phyloP scores from a whole-genome alignment of 768 basidiomycete genomes.

The Suillus lakei region DNA sequence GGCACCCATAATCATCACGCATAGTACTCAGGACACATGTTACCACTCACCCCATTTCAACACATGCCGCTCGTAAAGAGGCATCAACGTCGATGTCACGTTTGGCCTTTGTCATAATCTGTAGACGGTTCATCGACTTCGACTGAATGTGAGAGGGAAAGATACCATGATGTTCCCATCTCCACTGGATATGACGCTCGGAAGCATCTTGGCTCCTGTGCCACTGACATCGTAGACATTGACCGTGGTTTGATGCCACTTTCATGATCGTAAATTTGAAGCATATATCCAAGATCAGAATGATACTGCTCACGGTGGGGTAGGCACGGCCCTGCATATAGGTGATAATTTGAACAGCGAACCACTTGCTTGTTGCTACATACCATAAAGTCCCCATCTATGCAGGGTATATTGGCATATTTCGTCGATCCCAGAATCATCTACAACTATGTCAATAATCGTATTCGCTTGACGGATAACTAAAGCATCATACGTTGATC shows the following conservation, averaged over 20 bases:
- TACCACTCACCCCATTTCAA: slow-evolving; percentile 50
- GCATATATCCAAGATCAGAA: slow-evolving; percentile 17
- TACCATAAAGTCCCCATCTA: slow-evolving; percentile 52
- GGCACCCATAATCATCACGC: neutral
- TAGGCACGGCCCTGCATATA: slow-evolving; percentile 40
- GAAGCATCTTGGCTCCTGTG: slow-evolving; percentile 35
- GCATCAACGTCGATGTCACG: slow-evolving; percentile 49
- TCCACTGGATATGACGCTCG: slow-evolving; percentile 40
- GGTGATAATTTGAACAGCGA: slow-evolving; percentile 9
- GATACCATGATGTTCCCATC: slow-evolving; percentile 41
- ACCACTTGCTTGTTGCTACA: slow-evolving; percentile 10
- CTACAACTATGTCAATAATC: slow-evolving; percentile 24
- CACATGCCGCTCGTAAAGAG: slow-evolving; percentile 49
- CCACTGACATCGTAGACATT: slow-evolving; percentile 33
- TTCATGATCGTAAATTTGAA: slow-evolving; percentile 9
- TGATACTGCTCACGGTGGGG: slow-evolving; percentile 26
- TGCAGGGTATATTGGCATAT: slow-evolving; percentile 42
- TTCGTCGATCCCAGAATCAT: slow-evolving; percentile 41
- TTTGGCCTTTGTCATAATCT: slow-evolving; percentile 50
- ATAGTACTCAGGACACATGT: neutral
- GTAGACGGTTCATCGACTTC: slow-evolving; percentile 13
- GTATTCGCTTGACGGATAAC: neutral
- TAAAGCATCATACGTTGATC: slow-evolving; percentile 37
- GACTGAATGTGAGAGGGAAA: slow-evolving; percentile 1
- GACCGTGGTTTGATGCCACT: slow-evolving; percentile 37